Evolutionary conservation across 495 filamentous ascomycete genomes (phyloP).

Genomic region (Penicillium simplicissimum): DNA sequence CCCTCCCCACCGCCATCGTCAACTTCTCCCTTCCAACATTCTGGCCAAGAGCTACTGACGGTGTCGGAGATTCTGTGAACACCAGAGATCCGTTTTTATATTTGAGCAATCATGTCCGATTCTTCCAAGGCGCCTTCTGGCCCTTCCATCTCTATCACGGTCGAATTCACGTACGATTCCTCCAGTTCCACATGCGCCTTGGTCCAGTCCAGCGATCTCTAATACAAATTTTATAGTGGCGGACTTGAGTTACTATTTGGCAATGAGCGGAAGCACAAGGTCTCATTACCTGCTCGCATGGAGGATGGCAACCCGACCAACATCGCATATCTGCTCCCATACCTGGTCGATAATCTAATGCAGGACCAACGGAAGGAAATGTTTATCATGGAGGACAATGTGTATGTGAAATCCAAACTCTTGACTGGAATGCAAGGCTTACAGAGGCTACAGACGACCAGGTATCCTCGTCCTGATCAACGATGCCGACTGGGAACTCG

Average conservation of each 20-base stretch:
- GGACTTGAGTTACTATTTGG: conserved; percentile 95
- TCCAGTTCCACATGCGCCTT: neutral
- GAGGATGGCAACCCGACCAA: conserved; percentile 59
- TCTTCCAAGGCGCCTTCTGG: conserved; percentile 11
- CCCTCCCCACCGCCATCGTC: conserved; percentile 19
- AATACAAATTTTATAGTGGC: conserved; percentile 56
- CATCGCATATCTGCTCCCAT: conserved; percentile 72
- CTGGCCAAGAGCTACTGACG: neutral
- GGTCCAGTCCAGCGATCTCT: conserved; percentile 8
- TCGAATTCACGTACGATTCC: conserved; percentile 70
- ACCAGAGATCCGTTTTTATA: neutral
- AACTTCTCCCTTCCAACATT: conserved; percentile 6
- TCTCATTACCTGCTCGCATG: conserved; percentile 67
- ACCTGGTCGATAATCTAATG: conserved; percentile 85
- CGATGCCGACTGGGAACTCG: conserved; percentile 96
- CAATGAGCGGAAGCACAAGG: conserved; percentile 68
- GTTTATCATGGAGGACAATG: conserved; percentile 82
- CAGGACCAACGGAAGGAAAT: conserved; percentile 82
- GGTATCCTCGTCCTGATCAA: conserved; percentile 98
- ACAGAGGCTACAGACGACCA: conserved; percentile 65
- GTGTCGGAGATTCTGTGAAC: neutral
- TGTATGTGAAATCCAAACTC: conserved; percentile 59
- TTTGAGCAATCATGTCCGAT: conserved; percentile 11
- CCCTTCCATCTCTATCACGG: conserved; percentile 52
- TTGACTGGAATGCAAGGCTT: conserved; percentile 2